phyloP scores from a whole-genome alignment of 2,329 filamentous ascomycete genomes.

The Colletotrichum trifolii region DNA sequence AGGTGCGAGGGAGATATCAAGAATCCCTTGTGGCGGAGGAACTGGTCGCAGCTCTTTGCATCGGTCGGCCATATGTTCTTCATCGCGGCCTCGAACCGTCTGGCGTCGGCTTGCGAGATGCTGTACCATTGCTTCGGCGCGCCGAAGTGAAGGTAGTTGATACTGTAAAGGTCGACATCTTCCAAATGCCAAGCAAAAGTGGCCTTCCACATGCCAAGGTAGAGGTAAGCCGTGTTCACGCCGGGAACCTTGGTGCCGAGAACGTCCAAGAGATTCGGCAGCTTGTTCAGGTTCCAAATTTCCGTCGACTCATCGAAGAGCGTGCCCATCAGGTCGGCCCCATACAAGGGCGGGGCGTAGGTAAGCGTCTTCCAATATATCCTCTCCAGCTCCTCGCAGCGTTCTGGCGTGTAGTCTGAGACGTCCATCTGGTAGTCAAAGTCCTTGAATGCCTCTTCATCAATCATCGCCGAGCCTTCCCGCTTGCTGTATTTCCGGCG shows the following conservation, averaged over 20 bases:
- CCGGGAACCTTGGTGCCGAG: conserved; percentile 95
- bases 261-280: conserved; percentile 93
- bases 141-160: conserved; percentile 99
- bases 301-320: conserved; percentile 89
- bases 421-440: conserved; percentile 92
- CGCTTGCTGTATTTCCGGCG: conserved; percentile 87
- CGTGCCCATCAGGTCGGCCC: conserved; percentile 95
- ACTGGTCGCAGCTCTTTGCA: conserved; percentile 95
- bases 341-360: conserved; percentile 94
- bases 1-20: conserved; percentile 92
- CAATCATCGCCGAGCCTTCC: conserved; percentile 81
- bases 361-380: conserved; percentile 98
- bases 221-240: conserved; percentile 97
- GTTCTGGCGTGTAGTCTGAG: conserved; percentile 88
- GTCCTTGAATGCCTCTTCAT: conserved; percentile 89
- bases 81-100: conserved; percentile 95
- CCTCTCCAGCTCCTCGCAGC: conserved; percentile 93
- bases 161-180: conserved; percentile 98
- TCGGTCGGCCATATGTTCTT: conserved; percentile 94
- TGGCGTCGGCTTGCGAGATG: conserved; percentile 94
- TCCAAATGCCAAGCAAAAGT: conserved; percentile 99
- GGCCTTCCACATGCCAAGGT: conserved; percentile 99
- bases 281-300: conserved; percentile 92
- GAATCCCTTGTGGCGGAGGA: conserved; percentile 97
- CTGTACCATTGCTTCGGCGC: conserved; percentile 99